Evolutionary conservation across 108 stramenopile species (phyloP), one percentile per base, ranked within the genome.

Genomic region (Skeletonema marinoi): DNA sequence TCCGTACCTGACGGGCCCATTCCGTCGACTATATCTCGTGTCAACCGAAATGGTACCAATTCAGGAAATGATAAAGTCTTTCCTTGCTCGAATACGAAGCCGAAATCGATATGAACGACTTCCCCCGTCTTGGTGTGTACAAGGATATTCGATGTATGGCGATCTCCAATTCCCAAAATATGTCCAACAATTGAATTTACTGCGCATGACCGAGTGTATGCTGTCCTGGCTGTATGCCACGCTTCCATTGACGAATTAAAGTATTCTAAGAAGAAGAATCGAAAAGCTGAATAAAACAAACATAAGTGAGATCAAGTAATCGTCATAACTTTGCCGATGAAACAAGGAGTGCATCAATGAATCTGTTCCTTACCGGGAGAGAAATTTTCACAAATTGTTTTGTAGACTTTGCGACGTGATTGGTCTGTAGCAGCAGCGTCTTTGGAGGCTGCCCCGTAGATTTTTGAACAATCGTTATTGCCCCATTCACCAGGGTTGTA

Each of bases 101-200:
- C 98, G 80, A 99, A 99, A 78, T 99, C 99, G 66, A 99, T 99
- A 74, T 99, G 99, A 3, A 99, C 95, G 33, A 98, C 84, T 77
- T 98, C 98, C 11, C 85, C 94, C 13, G 97, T 97, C 50, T 78
- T 90, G 38, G 91, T 77, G 66, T 98, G 92, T 38, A 99, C 86
- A 30, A 99, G 89, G 65, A 99, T 98, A 75, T 99, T 99, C 50
- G 88, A 86, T n/a, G 84, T 73, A 75, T 99, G 99, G 3, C 99
- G 91, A 86, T 99, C 98, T 32, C 99, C 99, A 41, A 99, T 97
- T 2, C 99, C 99, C 41, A 99, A 86, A n/a, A 98, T 83, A 67
- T 99, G 96, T 32, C 99, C 99, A 60, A 99, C 97, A 68, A 99
- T 98, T 46, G 89, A 89, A 80, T 82, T 97, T 2, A 94, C 97